phyloP scores from a whole-genome alignment of 176 grass and related monocot species.

The Canna indica region DNA sequence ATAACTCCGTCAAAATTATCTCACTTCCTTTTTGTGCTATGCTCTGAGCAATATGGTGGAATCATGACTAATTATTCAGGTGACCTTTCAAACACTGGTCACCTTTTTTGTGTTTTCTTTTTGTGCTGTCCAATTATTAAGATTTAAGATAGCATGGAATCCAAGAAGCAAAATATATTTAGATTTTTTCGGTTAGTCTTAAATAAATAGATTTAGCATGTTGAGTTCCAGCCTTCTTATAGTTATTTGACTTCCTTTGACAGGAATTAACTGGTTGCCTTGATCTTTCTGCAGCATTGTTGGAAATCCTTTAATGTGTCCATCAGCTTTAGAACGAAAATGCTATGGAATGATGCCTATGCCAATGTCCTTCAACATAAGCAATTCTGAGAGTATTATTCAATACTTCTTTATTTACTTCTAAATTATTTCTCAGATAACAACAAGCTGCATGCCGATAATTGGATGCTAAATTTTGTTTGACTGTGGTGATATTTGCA shows the following conservation, averaged over 20 bases:
- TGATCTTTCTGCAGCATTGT: conserved; percentile 46
- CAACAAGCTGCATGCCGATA: background rate
- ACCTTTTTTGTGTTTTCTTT: too few relatives aligned
- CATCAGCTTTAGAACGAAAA: conserved; percentile 37
- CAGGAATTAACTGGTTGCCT: background rate
- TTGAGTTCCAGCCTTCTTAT: background rate
- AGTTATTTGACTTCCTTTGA: conserved; percentile 8
- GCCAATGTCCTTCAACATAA: conserved; percentile 60
- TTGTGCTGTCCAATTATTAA: background rate
- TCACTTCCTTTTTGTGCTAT: background rate
- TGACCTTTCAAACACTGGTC: background rate
- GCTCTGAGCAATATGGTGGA: background rate
- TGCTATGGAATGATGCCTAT: conserved; percentile 64
- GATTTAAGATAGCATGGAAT: background rate
- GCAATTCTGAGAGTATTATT: conserved; percentile 57
- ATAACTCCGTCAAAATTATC: background rate
- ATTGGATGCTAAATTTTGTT: background rate
- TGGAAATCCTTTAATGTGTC: conserved; percentile 85
- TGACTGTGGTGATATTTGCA: background rate
- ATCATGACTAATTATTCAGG: background rate
- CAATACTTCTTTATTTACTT: background rate
- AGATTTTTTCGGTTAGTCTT: background rate
- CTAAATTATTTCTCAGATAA: background rate
- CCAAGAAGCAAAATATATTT: background rate
- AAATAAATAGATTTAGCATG: background rate